These are phyloP conservation scores for Annona squamosa DNA, from an alignment of 164 flowering plant genomes.

Conservation along the genomic window DNA sequence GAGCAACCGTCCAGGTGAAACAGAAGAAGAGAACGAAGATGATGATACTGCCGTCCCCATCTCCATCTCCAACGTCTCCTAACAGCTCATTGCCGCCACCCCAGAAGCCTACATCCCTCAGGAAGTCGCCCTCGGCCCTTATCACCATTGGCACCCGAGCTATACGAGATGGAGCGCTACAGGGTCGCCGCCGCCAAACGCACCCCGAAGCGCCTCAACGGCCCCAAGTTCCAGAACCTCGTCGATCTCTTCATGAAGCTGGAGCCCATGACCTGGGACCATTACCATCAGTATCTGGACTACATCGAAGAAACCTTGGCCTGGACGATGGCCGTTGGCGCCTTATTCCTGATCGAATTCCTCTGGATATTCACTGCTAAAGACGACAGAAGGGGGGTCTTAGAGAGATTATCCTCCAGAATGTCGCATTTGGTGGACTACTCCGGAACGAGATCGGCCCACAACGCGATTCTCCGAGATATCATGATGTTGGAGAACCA, in stretches of 20 bases:
- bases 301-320: slow-evolving; percentile 6
- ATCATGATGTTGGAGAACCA: slow-evolving; percentile 15
- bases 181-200: slow-evolving; percentile 8
- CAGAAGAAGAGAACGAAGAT: slow-evolving; percentile 4
- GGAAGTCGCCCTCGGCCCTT: slow-evolving; percentile 15
- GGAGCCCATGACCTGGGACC: slow-evolving; percentile 6
- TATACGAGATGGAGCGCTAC: slow-evolving; percentile 14
- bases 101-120: slow-evolving; percentile 14
- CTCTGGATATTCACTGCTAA: background rate
- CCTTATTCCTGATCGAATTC: slow-evolving; percentile 10
- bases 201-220: slow-evolving; percentile 5
- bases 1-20: slow-evolving; percentile 14
- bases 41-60: background rate
- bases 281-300: slow-evolving; percentile 13
- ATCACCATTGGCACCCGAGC: slow-evolving; percentile 10
- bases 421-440: slow-evolving; percentile 10
- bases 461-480: slow-evolving; percentile 7
- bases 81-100: background rate
- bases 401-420: background rate
- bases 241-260: slow-evolving; percentile 5
- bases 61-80: slow-evolving; percentile 14
- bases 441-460: slow-evolving; percentile 2
- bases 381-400: background rate
- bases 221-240: background rate
- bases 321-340: slow-evolving; percentile 14